A percentile compares a stretch with the other conserved stretches of the same genome.
These are phyloP conservation scores for Claviceps humidiphila DNA, from an alignment of 2,329 filamentous ascomycete species.

Conservation along the genomic window DNA sequence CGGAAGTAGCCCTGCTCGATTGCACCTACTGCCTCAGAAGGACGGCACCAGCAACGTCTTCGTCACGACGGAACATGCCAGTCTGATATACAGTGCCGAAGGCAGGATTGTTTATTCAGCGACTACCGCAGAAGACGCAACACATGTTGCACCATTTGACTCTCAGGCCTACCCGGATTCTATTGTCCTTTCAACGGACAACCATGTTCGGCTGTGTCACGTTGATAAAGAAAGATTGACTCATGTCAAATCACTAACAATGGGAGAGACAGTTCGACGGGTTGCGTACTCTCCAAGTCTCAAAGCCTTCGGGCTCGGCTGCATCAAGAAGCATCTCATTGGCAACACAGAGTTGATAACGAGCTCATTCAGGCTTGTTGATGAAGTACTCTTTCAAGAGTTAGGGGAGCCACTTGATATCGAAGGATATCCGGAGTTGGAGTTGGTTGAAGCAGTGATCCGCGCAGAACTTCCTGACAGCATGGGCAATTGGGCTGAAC, in stretches of 20 bases:
- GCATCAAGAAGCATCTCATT: slow-evolving; percentile 60
- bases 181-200: slow-evolving; percentile 66
- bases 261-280: slow-evolving; percentile 72
- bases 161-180: slow-evolving; percentile 66
- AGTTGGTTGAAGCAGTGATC: slow-evolving; percentile 77
- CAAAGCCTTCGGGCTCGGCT: slow-evolving; percentile 76
- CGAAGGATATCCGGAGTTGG: slow-evolving; percentile 32
- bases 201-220: slow-evolving; percentile 63
- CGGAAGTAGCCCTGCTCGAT: slow-evolving; percentile 70
- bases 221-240: slow-evolving; percentile 80
- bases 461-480: slow-evolving; percentile 55
- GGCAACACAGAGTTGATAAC: slow-evolving; percentile 61
- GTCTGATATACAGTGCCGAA: slow-evolving; percentile 80
- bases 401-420: slow-evolving; percentile 58
- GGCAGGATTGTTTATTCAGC: slow-evolving; percentile 85
- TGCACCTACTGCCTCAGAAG: slow-evolving; percentile 62
- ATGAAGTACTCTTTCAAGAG: slow-evolving; percentile 75
- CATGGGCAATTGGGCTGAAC: slow-evolving; percentile 47
- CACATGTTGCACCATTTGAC: slow-evolving; percentile 71
- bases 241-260: slow-evolving; percentile 67
- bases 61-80: slow-evolving; percentile 87
- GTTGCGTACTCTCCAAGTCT: slow-evolving; percentile 73
- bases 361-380: slow-evolving; percentile 77
- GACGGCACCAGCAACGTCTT: slow-evolving; percentile 68
- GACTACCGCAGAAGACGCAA: slow-evolving; percentile 77